Conservation (phyloP, 441 rosid species). For the Melastoma candidum region DNA sequence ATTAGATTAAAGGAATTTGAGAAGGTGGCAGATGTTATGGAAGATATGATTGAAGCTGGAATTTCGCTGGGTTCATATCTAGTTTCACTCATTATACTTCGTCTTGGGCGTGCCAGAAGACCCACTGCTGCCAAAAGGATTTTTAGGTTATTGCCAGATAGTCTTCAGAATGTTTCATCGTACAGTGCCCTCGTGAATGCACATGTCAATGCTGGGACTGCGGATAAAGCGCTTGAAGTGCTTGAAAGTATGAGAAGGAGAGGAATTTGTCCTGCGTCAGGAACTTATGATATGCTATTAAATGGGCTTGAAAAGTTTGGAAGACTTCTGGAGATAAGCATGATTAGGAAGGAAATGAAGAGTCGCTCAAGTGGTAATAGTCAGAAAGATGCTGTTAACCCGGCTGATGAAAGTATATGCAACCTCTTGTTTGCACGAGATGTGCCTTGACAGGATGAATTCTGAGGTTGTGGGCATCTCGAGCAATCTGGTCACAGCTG, state of each 20-base stretch:
- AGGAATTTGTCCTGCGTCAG: slow-evolving; percentile 45
- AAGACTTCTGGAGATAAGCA: slow-evolving; percentile 32
- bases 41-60: slow-evolving; percentile 45
- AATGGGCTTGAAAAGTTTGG: slow-evolving; percentile 58
- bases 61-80: slow-evolving; percentile 51
- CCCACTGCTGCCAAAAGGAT: slow-evolving; percentile 51
- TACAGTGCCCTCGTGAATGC: slow-evolving; percentile 62
- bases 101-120: slow-evolving; percentile 64
- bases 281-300: slow-evolving; percentile 16
- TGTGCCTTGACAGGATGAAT: slow-evolving; percentile 9
- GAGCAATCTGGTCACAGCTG: no score
- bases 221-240: slow-evolving; percentile 57
- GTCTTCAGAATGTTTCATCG: slow-evolving; percentile 52
- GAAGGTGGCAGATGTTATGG: slow-evolving; percentile 35
- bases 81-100: slow-evolving; percentile 48
- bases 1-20: slow-evolving; percentile 35
- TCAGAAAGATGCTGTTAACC: slow-evolving; percentile 18
- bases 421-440: slow-evolving; percentile 50
- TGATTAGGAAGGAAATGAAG: slow-evolving; percentile 54
- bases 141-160: slow-evolving; percentile 48
- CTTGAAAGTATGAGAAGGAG: slow-evolving; percentile 41
- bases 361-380: slow-evolving; percentile 23
- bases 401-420: slow-evolving; percentile 44
- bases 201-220: slow-evolving; percentile 58
- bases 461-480: no score